Evolutionary conservation across 805 yeast species (phyloP).

Genomic region (Candida silvicultrix): DNA sequence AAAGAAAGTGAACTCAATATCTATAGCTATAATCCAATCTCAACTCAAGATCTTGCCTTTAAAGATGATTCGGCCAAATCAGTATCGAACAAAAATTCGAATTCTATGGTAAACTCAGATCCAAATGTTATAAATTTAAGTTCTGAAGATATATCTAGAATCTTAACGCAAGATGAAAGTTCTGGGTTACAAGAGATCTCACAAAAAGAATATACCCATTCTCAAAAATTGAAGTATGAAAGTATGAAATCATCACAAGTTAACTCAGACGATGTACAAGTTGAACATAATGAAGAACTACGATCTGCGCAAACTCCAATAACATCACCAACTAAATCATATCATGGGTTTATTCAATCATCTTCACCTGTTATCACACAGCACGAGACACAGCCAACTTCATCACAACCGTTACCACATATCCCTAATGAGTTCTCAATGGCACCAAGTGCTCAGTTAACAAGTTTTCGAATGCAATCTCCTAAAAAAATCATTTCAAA

Average conservation of each 20-base stretch:
- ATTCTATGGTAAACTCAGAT: too few species aligned
- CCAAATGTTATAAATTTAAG: background rate
- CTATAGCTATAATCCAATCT: background rate
- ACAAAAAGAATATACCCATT: background rate
- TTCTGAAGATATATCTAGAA: background rate
- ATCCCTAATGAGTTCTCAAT: background rate
- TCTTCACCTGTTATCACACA: background rate
- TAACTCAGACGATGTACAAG: background rate
- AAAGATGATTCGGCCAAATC: background rate
- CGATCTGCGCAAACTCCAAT: slow-evolving; percentile 2
- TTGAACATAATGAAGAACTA: background rate
- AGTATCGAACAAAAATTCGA: background rate
- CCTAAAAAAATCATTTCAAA: slow-evolving; percentile 12
- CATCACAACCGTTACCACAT: background rate
- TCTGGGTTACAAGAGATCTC: background rate
- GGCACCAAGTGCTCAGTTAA: slow-evolving; percentile 18
- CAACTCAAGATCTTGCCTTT: background rate
- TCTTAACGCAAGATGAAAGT: background rate
- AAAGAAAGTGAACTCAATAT: background rate
- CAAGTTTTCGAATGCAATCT: slow-evolving; percentile 20
- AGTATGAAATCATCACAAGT: background rate
- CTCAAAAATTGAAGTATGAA: background rate
- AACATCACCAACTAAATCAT: background rate
- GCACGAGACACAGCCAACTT: background rate
- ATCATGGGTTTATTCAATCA: background rate